Evolutionary conservation across 75 land plant genomes (phyloP), one percentile per base, ranked within the genome.

Genomic region (Cunninghamia lanceolata): DNA sequence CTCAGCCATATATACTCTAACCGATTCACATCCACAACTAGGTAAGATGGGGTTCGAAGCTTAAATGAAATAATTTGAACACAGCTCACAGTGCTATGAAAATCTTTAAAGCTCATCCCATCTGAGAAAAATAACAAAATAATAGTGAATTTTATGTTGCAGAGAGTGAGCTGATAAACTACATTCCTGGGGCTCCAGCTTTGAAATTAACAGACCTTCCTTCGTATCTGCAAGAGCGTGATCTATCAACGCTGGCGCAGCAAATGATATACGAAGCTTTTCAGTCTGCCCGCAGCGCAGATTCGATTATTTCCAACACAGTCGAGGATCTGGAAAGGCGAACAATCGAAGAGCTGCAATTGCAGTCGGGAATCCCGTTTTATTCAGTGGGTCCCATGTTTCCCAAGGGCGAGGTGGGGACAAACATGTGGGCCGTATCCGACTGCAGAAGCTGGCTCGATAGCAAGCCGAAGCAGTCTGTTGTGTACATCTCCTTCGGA

Each of bases 401-500:
- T 84, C 91, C 91, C 3, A 68, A 68, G 3, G 47, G 25, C 19
- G 78, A 84, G 32, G 68, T 89, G 19, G 38, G 86, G 4, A 87
- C 89, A 9, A 89, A 90, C 85, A 88, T 91, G 13, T 89, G 88
- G 92, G 25, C 90, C 0, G 91, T 89, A 71, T 88, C 91, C 0
- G 91, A 90, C 75, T 90, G 93, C 90, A 74, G 82, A 59, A 43
- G 70, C 3, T 93, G 93, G 93, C 93, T 92, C 19, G 86, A 87
- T 81, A 52, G 87, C 9, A 84, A 85, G 87, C 91, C 90, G 14
- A 16, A 56, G 25, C 34, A 79, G n/a, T 93, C 94, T 4, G 93
- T 93, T 28, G 16, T 93, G 14, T 93, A 93, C 45, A 83, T 93
- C 19, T 92, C 94, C 16, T 93, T 93, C 46, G 93, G 94, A 19